These are phyloP conservation scores for Nigrospora sphaerica DNA, from an alignment of 2,329 filamentous ascomycete species.

Conservation along the genomic window DNA sequence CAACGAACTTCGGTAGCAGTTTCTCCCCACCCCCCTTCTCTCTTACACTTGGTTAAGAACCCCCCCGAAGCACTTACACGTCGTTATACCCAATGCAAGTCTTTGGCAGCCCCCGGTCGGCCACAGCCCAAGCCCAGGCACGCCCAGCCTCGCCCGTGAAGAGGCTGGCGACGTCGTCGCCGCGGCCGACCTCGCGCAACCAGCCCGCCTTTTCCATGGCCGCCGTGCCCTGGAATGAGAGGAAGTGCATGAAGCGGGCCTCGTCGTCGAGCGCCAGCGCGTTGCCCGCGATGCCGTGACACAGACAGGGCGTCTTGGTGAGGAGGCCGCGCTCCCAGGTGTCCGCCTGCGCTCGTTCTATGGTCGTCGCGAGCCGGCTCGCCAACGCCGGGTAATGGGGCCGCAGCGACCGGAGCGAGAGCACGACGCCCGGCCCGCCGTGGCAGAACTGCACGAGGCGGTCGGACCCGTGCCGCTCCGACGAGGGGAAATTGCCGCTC, in stretches of 20 bases:
- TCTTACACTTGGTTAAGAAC: conserved; percentile 18
- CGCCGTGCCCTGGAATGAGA: conserved; percentile 14
- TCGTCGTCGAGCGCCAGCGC: conserved; percentile 32
- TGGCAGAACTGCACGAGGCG: conserved; percentile 59
- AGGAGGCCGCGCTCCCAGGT: conserved; percentile 51
- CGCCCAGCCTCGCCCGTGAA: conserved; percentile 20
- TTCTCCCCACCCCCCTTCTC: too few species aligned
- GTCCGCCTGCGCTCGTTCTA: conserved; percentile 42
- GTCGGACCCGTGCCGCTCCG: conserved; percentile 26
- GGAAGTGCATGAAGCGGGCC: conserved; percentile 12
- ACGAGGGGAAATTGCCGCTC: conserved; percentile 58
- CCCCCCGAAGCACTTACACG: too few species aligned
- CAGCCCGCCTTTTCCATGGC: conserved; percentile 6
- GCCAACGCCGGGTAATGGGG: conserved; percentile 48
- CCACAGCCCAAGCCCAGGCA: conserved; percentile 19
- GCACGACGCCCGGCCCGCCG: conserved; percentile 56
- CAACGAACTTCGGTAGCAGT: too few species aligned
- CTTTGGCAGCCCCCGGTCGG: conserved; percentile 6
- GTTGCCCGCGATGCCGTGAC: conserved; percentile 60
- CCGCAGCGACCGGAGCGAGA: conserved; percentile 48
- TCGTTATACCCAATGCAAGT: conserved; percentile 20
- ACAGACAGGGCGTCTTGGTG: conserved; percentile 58
- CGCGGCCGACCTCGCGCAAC: conserved; percentile 1
- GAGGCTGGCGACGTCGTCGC: conserved; percentile 10
- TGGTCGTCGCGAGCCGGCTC: conserved; percentile 43